Percentiles rank a stretch among this genome's conserved stretches.
These are phyloP conservation scores for Inonotus hispidus DNA, from an alignment of 1,284 basidiomycete species.

Conservation along the genomic window DNA sequence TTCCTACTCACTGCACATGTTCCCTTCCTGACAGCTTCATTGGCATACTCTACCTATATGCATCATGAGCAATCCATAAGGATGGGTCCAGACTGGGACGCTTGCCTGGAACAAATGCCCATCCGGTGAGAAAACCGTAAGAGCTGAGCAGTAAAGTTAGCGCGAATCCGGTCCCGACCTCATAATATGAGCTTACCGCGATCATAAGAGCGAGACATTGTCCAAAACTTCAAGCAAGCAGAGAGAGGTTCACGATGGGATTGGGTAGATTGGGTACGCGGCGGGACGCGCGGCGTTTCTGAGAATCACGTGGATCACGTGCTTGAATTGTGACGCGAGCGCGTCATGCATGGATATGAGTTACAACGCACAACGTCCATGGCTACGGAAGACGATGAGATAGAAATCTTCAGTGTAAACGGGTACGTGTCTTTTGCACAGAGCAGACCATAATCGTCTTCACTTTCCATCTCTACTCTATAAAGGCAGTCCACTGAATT, in stretches of 20 bases:
- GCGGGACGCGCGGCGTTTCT: constrained; percentile 51
- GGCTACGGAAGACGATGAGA: constrained; percentile 5
- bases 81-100: background rate
- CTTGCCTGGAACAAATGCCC: constrained; percentile 88
- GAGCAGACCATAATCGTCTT: background rate
- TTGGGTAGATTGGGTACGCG: constrained; percentile 6
- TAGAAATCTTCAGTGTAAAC: background rate
- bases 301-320: constrained; percentile 13
- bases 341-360: background rate
- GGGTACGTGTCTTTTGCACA: background rate
- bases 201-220: constrained; percentile 76
- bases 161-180: background rate
- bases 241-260: constrained; percentile 18
- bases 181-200: constrained; percentile 45
- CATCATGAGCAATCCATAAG: background rate
- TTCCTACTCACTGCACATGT: constrained; percentile 84
- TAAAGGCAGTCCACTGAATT: constrained; percentile 9
- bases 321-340: background rate
- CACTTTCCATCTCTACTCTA: background rate
- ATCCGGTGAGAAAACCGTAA: constrained; percentile 94
- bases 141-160: constrained; percentile 44
- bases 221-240: constrained; percentile 12
- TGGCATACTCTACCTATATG: constrained; percentile 91
- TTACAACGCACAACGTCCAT: background rate
- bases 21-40: constrained; percentile 95